phyloP scores from a whole-genome alignment of 2,329 filamentous ascomycete genomes.

The Paraphoma chrysanthemicola region DNA sequence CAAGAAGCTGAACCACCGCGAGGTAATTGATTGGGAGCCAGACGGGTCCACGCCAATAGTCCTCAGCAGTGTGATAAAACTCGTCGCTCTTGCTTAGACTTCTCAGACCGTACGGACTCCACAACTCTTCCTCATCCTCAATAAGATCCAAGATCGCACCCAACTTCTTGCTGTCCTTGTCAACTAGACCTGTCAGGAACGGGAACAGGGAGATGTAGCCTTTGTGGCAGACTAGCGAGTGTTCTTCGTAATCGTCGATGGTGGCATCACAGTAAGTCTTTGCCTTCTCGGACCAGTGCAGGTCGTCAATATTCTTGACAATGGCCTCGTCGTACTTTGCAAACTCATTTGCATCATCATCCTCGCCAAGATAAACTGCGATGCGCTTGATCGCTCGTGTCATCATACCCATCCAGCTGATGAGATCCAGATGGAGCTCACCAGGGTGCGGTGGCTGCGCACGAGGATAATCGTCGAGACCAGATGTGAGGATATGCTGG shows the following conservation, averaged over 20 bases:
- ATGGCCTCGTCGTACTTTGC: slow-evolving; percentile 77
- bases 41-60: slow-evolving; percentile 95
- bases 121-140: slow-evolving; percentile 82
- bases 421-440: slow-evolving; percentile 92
- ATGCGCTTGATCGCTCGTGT: slow-evolving; percentile 83
- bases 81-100: slow-evolving; percentile 85
- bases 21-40: slow-evolving; percentile 99
- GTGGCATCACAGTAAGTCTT: slow-evolving; percentile 93
- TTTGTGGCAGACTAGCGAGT: slow-evolving; percentile 89
- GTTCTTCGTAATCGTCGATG: slow-evolving; percentile 94
- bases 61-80: slow-evolving; percentile 88
- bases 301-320: slow-evolving; percentile 82
- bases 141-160: slow-evolving; percentile 79
- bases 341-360: slow-evolving; percentile 78
- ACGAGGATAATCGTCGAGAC: slow-evolving; percentile 94
- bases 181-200: slow-evolving; percentile 83
- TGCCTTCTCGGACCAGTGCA: slow-evolving; percentile 86
- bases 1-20: slow-evolving; percentile 74
- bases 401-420: slow-evolving; percentile 99
- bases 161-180: slow-evolving; percentile 75
- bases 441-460: slow-evolving; percentile 92
- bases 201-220: slow-evolving; percentile 95
- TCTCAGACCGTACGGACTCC: slow-evolving; percentile 85
- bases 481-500: slow-evolving; percentile 87
- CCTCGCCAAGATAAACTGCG: slow-evolving; percentile 74